Evolutionary conservation across 2,329 filamentous ascomycete species (phyloP), one percentile per base, ranked within the genome.

Genomic region (Torrubiellomyces zombiae): DNA sequence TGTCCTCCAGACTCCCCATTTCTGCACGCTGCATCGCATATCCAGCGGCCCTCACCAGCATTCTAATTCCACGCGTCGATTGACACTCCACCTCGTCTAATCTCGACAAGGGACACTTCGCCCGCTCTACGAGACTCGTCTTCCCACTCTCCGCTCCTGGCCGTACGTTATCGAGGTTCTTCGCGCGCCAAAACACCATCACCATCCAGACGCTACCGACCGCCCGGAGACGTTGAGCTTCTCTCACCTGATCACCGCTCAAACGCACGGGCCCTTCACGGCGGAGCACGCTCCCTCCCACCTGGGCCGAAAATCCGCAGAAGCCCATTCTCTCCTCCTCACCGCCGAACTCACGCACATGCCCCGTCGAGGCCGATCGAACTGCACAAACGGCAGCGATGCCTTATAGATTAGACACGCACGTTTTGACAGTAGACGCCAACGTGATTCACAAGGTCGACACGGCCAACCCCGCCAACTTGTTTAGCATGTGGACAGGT

Each of bases 401-500:
- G 86, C 81, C 82, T 57, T 73, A 79, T 47, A 67, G 70, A 55
- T 64, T 92, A 53, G 73, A 79, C 51, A 75, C 77, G 32, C 79
- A 86, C 44, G 79, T 95, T 48, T 64, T 95, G 45, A 83, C 82
- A 34, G 79, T 95, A 50, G 83, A 94, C 58, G 75, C 81, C 36
- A 80, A 76, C 47, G 77, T 86, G 39, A 85, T 98, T 50, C 80
- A 89, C 61, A 82, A 91, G 50, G 82, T 95, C 44, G 85, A 95
- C 55, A 93, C 86, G 2, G 68, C 76, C 38, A 92, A 92, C 50
- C 75, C 81, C 15, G 81, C 92, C 55, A 91, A 85, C 47, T 70
- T 95, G 25, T 91, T 89, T 56, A 85, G 80, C 60, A 91, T 95
- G 70, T 93, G 85, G 83, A 86, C 82, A 50, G 81, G 83, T 92